Evolutionary conservation across 768 basidiomycete species (phyloP).

Genomic region (Mycena maculata): DNA sequence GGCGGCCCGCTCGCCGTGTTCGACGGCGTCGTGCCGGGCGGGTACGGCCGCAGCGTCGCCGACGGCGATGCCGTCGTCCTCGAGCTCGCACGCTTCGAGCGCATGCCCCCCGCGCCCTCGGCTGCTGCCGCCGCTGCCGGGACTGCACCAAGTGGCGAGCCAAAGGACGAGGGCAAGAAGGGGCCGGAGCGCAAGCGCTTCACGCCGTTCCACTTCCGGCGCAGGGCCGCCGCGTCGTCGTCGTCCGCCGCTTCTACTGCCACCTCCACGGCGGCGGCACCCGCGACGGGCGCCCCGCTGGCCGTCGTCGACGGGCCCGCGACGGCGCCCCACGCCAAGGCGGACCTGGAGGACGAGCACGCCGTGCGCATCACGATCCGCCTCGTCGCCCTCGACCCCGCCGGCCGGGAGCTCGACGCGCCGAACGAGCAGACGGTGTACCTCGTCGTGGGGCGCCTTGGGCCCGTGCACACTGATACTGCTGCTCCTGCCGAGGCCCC

Average conservation of each 20-base stretch:
- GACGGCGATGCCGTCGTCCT: conserved; percentile 83
- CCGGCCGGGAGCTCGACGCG: conserved; percentile 72
- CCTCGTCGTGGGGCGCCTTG: conserved; percentile 83
- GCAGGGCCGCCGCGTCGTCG: conserved; percentile 45
- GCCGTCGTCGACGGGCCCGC: conserved; percentile 82
- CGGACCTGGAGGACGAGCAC: conserved; percentile 56
- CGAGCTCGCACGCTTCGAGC: conserved; percentile 83
- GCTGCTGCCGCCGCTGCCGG: conserved; percentile 36
- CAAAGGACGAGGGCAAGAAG: not conserved
- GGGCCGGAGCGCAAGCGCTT: conserved; percentile 64
- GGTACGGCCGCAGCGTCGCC: conserved; percentile 80
- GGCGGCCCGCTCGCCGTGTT: conserved; percentile 63
- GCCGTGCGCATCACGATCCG: conserved; percentile 83
- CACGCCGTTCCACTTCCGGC: conserved; percentile 75
- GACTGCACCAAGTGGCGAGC: conserved; percentile 26
- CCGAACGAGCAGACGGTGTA: conserved; percentile 92
- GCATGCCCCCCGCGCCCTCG: conserved; percentile 40
- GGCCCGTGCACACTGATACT: conserved; percentile 48
- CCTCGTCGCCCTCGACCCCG: conserved; percentile 83
- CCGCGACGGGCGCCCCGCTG: conserved; percentile 70
- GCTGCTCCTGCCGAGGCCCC: not conserved
- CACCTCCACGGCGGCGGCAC: conserved; percentile 40
- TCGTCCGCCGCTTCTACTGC: conserved; percentile 49
- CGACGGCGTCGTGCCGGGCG: conserved; percentile 78
- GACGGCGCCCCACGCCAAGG: conserved; percentile 55